A percentile compares a stretch with the other conserved stretches of the same genome.
Conservation (phyloP, 1,139 yeast genomes). For the Candida tetrigidarum region DNA sequence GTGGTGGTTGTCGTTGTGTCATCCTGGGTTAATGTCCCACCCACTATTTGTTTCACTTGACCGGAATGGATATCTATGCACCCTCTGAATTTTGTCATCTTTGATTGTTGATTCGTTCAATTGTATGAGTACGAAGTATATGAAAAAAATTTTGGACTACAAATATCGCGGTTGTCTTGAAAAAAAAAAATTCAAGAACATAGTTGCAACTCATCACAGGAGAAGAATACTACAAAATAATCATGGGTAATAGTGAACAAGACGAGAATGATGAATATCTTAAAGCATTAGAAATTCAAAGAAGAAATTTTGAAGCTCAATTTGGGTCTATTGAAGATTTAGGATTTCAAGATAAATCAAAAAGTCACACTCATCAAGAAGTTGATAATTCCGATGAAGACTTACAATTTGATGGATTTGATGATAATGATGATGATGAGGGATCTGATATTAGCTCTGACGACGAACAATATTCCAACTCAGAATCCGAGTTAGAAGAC, state of each 20-base stretch:
- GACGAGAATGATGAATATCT: slow-evolving; percentile 46
- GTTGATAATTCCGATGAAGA: slow-evolving; percentile 19
- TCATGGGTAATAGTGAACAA: slow-evolving; percentile 24
- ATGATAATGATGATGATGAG: too few relatives aligned
- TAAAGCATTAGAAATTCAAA: slow-evolving; percentile 55
- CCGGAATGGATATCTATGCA: slow-evolving; percentile 96
- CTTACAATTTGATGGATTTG: slow-evolving; percentile 2
- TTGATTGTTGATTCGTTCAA: not conserved
- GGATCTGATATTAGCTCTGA: too few relatives aligned
- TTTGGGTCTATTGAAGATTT: slow-evolving; percentile 64
- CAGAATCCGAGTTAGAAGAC: slow-evolving; percentile 15
- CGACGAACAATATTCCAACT: slow-evolving; percentile 16
- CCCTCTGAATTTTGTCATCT: slow-evolving; percentile 89
- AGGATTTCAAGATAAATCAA: slow-evolving; percentile 63
- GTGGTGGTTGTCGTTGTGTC: slow-evolving; percentile 43
- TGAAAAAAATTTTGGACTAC: not conserved
- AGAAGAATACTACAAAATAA: not conserved
- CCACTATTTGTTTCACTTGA: slow-evolving; percentile 95
- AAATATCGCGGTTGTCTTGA: too few relatives aligned
- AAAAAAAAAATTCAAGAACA: not conserved
- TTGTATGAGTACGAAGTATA: too few relatives aligned
- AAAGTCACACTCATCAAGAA: slow-evolving; percentile 17
- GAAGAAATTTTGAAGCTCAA: slow-evolving; percentile 69
- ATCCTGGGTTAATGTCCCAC: slow-evolving; percentile 76
- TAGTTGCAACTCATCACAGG: slow-evolving; percentile 3